These are phyloP conservation scores for Harringtonia aguacate DNA, from an alignment of 2,329 filamentous ascomycete genomes.

Conservation along the genomic window DNA sequence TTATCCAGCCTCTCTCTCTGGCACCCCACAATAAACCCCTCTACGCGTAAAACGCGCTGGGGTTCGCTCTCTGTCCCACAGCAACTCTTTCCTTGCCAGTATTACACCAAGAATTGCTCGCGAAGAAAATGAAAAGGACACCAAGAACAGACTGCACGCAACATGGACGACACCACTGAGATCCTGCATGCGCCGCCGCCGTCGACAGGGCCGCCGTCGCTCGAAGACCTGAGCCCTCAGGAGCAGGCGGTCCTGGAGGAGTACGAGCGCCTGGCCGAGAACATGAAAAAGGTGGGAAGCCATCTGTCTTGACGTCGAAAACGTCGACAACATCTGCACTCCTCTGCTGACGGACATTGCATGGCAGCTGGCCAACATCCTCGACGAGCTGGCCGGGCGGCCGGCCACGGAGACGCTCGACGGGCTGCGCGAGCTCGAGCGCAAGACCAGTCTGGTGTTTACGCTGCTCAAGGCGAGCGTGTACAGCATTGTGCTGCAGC, in stretches of 20 bases:
- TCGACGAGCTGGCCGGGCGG: constrained; percentile 53
- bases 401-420: constrained; percentile 79
- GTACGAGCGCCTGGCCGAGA: constrained; percentile 76
- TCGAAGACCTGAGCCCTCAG: constrained; percentile 55
- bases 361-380: constrained; percentile 49
- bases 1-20: no score
- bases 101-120: no score
- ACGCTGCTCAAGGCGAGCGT: constrained; percentile 96
- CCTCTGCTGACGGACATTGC: no score
- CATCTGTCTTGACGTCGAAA: background rate
- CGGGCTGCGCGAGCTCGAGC: constrained; percentile 74
- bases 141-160: background rate
- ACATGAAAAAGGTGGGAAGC: constrained; percentile 74
- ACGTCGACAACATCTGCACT: background rate
- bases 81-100: no score
- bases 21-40: background rate
- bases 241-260: constrained; percentile 95
- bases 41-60: background rate
- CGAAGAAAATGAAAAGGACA: background rate
- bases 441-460: constrained; percentile 91
- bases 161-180: constrained; percentile 10
- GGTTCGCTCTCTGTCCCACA: no score
- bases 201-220: constrained; percentile 3
- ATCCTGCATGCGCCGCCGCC: constrained; percentile 3
- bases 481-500: constrained; percentile 96